These are phyloP conservation scores for Chaetomiaceae sp. DNA, from an alignment of 2,329 filamentous ascomycete species.

Conservation along the genomic window DNA sequence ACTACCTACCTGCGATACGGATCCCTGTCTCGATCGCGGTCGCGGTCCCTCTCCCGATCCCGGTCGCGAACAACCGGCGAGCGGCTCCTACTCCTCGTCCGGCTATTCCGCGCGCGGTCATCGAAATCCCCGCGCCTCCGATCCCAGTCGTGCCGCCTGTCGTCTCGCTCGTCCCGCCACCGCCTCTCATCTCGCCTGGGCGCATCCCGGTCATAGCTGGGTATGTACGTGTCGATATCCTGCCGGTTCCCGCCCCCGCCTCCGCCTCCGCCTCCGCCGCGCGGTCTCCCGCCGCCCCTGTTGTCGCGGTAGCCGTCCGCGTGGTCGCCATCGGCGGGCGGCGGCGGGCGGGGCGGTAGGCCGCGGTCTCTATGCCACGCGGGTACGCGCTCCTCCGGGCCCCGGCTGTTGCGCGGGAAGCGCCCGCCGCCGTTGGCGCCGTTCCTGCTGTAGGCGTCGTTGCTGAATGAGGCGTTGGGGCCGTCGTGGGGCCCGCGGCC, in stretches of 20 bases:
- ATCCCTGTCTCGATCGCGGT: slow-evolving; percentile 46
- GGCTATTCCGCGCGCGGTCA: slow-evolving; percentile 36
- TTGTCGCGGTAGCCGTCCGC: slow-evolving; percentile 39
- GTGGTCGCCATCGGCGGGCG: slow-evolving; percentile 39
- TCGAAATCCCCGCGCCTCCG: slow-evolving; percentile 31
- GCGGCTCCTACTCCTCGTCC: slow-evolving; percentile 42
- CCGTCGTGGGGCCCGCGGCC: slow-evolving; percentile 60
- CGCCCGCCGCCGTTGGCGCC: slow-evolving; percentile 45
- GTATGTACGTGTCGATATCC: slow-evolving; percentile 47
- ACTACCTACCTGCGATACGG: slow-evolving; percentile 44
- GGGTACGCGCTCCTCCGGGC: slow-evolving; percentile 38
- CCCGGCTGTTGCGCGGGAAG: slow-evolving; percentile 36
- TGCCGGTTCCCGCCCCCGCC: slow-evolving; percentile 19
- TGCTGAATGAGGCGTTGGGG: slow-evolving; percentile 47
- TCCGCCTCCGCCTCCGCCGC: slow-evolving; percentile 17
- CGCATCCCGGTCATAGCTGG: slow-evolving; percentile 39
- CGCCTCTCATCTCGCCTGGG: slow-evolving; percentile 37
- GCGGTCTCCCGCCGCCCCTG: slow-evolving; percentile 28
- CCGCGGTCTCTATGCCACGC: slow-evolving; percentile 52
- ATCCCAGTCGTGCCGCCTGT: slow-evolving; percentile 33
- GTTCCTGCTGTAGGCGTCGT: slow-evolving; percentile 48
- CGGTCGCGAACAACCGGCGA: slow-evolving; percentile 37
- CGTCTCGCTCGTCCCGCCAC: slow-evolving; percentile 38
- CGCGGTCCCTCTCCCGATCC: slow-evolving; percentile 39
- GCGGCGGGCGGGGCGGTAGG: slow-evolving; percentile 47